Conservation (phyloP, 2,329 filamentous ascomycete genomes). For the Onygena corvina region DNA sequence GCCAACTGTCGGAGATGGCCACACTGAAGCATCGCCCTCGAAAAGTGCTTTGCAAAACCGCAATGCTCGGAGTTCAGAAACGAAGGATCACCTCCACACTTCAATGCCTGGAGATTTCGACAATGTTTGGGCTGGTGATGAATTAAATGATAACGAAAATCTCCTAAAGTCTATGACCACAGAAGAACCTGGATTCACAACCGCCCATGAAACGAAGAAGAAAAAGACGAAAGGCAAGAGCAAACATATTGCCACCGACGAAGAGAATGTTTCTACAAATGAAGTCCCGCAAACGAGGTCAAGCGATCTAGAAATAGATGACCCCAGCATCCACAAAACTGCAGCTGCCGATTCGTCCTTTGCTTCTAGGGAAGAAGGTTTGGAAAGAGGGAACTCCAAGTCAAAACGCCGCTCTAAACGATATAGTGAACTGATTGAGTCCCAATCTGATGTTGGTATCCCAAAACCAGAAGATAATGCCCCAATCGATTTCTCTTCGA, state of each 20-base stretch:
- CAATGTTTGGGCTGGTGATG: conserved; percentile 1
- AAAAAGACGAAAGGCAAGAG: not conserved
- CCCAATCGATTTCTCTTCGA: conserved; percentile 26
- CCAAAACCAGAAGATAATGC: conserved; percentile 21
- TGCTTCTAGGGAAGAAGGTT: conserved; percentile 18
- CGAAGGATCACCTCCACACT: not conserved
- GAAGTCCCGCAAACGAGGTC: not conserved
- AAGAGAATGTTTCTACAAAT: not conserved
- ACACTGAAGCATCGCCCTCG: not conserved
- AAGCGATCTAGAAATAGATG: not conserved
- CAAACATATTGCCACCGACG: conserved; percentile 10
- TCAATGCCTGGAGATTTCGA: not conserved
- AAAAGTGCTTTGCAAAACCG: not conserved
- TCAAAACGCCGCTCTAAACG: conserved; percentile 20
- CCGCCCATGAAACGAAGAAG: not conserved
- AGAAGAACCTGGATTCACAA: not conserved
- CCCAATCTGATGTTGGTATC: conserved; percentile 18
- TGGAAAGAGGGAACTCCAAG: conserved; percentile 19
- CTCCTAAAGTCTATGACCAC: not conserved
- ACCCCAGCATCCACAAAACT: not conserved
- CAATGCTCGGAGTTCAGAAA: not conserved
- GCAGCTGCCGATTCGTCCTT: conserved; percentile 7
- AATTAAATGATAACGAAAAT: not conserved
- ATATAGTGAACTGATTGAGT: conserved; percentile 17
- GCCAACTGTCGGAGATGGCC: not conserved